Evolutionary conservation across 371 early-diverging fungal species (phyloP).

Genomic region (Syncephalastrum monosporum): DNA sequence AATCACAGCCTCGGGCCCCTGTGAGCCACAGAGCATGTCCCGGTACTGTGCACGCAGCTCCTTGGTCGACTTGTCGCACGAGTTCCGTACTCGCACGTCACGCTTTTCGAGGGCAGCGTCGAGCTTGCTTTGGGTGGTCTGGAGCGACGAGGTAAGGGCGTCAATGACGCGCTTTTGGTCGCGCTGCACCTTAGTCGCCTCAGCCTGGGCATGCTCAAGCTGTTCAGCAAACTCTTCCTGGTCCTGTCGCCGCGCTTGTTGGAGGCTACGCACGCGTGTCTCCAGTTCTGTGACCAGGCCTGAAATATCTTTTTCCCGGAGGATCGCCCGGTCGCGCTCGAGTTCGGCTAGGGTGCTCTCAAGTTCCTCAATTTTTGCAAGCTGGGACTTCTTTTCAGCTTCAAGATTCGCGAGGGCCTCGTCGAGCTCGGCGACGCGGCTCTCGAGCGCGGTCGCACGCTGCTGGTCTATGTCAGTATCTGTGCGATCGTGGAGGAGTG

Average conservation of each 20-base stretch:
- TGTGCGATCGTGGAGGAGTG: slow-evolving; percentile 2
- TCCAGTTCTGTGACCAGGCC: slow-evolving; percentile 7
- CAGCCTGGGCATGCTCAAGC: slow-evolving; percentile 4
- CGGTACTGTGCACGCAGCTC: no score
- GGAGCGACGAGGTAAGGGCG: slow-evolving; percentile 1
- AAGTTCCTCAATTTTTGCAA: no score
- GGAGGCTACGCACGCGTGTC: slow-evolving; percentile 7
- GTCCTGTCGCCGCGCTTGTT: slow-evolving; percentile 6
- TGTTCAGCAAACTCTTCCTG: slow-evolving; percentile 4
- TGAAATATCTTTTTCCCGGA: slow-evolving; percentile 6
- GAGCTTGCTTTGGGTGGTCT: slow-evolving; percentile 1
- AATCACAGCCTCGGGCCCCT: slow-evolving; percentile 18
- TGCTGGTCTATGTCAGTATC: slow-evolving; percentile 11
- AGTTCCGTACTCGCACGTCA: no score
- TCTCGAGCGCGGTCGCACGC: slow-evolving; percentile 18
- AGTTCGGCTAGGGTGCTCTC: no score
- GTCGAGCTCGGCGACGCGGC: slow-evolving; percentile 27
- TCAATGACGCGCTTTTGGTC: slow-evolving; percentile 9
- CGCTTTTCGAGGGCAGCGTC: slow-evolving; percentile 1
- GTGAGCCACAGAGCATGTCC: neutral
- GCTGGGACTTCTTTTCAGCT: slow-evolving; percentile 5
- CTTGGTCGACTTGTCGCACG: no score
- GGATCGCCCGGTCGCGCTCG: no score
- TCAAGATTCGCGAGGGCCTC: slow-evolving; percentile 6
- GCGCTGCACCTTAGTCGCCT: neutral